Evolutionary conservation across 805 yeast species (phyloP).

Genomic region (Yamadazyma paraphyllophila): DNA sequence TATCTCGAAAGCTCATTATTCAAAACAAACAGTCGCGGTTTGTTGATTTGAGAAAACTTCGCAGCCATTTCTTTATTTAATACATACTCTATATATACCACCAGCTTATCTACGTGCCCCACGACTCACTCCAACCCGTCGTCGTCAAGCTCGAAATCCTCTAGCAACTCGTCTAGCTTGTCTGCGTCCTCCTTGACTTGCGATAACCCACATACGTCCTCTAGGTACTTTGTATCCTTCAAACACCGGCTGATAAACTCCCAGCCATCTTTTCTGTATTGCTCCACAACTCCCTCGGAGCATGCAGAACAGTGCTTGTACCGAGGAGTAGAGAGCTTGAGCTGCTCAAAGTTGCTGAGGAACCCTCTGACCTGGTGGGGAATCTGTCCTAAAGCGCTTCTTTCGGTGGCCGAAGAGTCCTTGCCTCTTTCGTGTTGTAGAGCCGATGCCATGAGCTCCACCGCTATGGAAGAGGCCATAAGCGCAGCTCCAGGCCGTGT

Average conservation of each 20-base stretch:
- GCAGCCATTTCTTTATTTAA: no score
- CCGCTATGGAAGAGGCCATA: slow-evolving; percentile 82
- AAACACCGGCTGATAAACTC: slow-evolving; percentile 73
- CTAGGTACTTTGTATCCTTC: slow-evolving; percentile 63
- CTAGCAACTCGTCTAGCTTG: slow-evolving; percentile 15
- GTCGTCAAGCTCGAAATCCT: slow-evolving; percentile 12
- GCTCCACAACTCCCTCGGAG: slow-evolving; percentile 55
- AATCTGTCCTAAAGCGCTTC: slow-evolving; percentile 54
- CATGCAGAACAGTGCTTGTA: slow-evolving; percentile 88
- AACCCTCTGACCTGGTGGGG: slow-evolving; percentile 95
- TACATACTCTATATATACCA: not conserved
- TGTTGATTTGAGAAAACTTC: no score
- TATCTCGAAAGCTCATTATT: not conserved
- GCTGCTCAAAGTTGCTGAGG: slow-evolving; percentile 59
- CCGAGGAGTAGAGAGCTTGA: slow-evolving; percentile 67
- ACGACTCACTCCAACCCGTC: not conserved
- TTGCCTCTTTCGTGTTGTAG: slow-evolving; percentile 63
- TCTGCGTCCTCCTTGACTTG: slow-evolving; percentile 74
- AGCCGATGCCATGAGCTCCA: slow-evolving; percentile 73
- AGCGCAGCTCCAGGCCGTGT: slow-evolving; percentile 95
- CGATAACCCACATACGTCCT: slow-evolving; percentile 74
- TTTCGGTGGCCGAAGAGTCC: slow-evolving; percentile 33
- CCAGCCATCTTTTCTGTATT: slow-evolving; percentile 65
- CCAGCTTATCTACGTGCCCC: not conserved
- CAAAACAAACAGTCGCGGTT: not conserved